Percentiles rank a stretch among this genome's conserved stretches.
phyloP scores from a whole-genome alignment of 148 eudicot genomes.

The Cornus kousa region DNA sequence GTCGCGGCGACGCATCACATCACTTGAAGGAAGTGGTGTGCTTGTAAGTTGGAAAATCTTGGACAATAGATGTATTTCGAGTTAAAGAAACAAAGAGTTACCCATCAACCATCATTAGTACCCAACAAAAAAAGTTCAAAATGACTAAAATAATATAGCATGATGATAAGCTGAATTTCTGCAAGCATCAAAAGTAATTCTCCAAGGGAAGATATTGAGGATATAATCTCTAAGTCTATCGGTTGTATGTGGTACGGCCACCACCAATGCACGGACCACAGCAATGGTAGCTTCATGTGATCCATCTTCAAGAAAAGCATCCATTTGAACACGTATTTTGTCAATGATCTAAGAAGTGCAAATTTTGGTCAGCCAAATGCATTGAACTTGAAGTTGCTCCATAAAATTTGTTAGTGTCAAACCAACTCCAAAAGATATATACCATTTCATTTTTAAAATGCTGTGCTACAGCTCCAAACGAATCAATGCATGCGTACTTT shows the following conservation, averaged over 20 bases:
- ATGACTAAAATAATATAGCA: neutral
- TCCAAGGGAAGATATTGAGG: slow-evolving; percentile 33
- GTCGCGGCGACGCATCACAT: slow-evolving; percentile 79
- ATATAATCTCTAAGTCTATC: slow-evolving; percentile 95
- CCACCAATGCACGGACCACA: slow-evolving; percentile 88
- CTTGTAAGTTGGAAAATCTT: slow-evolving; percentile 83
- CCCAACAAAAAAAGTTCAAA: neutral
- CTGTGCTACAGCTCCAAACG: slow-evolving; percentile 98
- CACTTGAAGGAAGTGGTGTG: slow-evolving; percentile 54
- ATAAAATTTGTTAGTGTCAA: neutral
- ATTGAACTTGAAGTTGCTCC: slow-evolving; percentile 3
- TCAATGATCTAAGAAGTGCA: slow-evolving; percentile 70
- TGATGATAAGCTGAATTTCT: neutral
- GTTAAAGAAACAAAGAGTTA: slow-evolving; percentile 61
- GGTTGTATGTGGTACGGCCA: slow-evolving; percentile 91
- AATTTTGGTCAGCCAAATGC: slow-evolving; percentile 22
- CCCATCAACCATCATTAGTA: neutral
- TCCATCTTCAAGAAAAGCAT: slow-evolving; percentile 98
- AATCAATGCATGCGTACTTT: slow-evolving; percentile 88
- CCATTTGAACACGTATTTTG: slow-evolving; percentile 98
- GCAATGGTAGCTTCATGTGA: slow-evolving; percentile 92
- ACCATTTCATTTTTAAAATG: slow-evolving; percentile 90
- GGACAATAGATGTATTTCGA: slow-evolving; percentile 69
- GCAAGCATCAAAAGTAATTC: neutral
- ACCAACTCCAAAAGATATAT: slow-evolving; percentile 15